These are phyloP conservation scores for Brassica hybrid DNA, from an alignment of 441 rosid genomes.

Conservation along the genomic window DNA sequence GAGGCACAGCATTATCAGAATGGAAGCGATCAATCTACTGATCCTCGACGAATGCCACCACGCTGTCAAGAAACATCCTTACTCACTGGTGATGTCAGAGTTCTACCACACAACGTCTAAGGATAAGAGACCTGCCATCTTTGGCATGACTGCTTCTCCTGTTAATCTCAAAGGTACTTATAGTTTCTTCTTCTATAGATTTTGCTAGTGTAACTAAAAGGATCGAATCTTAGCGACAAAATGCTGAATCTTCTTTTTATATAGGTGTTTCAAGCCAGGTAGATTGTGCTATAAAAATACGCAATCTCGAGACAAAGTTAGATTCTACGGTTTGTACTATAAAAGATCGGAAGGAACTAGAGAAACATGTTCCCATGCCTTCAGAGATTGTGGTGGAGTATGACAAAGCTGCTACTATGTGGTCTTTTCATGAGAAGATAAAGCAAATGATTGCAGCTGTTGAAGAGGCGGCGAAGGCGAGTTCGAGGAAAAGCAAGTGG, in stretches of 20 bases:
- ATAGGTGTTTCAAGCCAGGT: constrained; percentile 99
- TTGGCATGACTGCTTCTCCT: constrained; percentile 99
- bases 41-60: constrained; percentile 99
- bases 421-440: constrained; percentile 96
- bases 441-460: constrained; percentile 91
- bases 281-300: constrained; percentile 97
- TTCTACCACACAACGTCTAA: constrained; percentile 92
- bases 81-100: constrained; percentile 99
- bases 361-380: constrained; percentile 99
- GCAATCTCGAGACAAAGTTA: constrained; percentile 95
- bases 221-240: no score
- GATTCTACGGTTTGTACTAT: constrained; percentile 94
- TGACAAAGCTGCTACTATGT: constrained; percentile 94
- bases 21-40: constrained; percentile 91
- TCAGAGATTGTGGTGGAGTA: constrained; percentile 90
- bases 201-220: background rate
- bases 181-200: constrained; percentile 22
- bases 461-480: constrained; percentile 91
- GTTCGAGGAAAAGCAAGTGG: constrained; percentile 97
- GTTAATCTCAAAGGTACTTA: constrained; percentile 91
- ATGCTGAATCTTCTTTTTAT: no score
- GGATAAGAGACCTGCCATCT: constrained; percentile 94
- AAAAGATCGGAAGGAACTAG: constrained; percentile 97
- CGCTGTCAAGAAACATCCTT: constrained; percentile 99
- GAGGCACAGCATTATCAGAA: constrained; percentile 96